A percentile compares a stretch with the other conserved stretches of the same genome.
Conservation (phyloP, 192 early-diverging fungal species). For the Gigaspora rosea region DNA sequence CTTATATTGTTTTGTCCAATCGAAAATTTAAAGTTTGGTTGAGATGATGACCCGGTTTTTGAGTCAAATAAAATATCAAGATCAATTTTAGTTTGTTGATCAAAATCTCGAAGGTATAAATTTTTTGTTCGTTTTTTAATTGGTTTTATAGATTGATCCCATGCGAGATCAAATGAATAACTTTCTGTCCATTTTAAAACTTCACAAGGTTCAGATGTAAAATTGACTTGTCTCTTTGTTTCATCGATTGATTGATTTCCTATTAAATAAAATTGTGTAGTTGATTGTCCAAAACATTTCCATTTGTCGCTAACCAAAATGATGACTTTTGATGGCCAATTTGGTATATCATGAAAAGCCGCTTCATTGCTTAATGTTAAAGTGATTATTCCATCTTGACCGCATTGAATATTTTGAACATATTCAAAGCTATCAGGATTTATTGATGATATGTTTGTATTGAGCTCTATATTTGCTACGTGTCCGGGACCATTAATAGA, state of each 20-base stretch:
- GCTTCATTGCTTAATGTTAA: neutral
- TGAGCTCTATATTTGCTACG: constrained; percentile 2
- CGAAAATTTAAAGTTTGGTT: constrained; percentile 18
- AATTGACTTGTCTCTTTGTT: neutral
- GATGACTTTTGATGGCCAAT: constrained; percentile 13
- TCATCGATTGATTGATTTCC: neutral
- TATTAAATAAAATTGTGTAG: constrained; percentile 8
- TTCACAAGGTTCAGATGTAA: constrained; percentile 8
- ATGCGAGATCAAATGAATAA: neutral
- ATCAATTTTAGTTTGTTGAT: neutral
- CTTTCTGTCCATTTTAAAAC: neutral
- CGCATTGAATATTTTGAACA: neutral
- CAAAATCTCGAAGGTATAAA: neutral
- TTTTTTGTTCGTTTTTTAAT: neutral
- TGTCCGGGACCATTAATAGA: neutral
- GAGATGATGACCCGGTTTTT: constrained; percentile 13
- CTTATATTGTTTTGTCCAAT: neutral
- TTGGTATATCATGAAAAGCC: neutral
- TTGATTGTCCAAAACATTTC: neutral
- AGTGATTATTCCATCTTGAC: constrained; percentile 1
- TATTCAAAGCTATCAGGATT: constrained; percentile 3
- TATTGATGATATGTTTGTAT: constrained; percentile 6
- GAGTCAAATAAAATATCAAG: constrained; percentile 16
- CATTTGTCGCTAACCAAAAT: neutral
- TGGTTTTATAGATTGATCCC: neutral